Base-by-base conservation (phyloP, 805 yeast genomes). In the Wickerhamomyces xylosicus region DNA sequence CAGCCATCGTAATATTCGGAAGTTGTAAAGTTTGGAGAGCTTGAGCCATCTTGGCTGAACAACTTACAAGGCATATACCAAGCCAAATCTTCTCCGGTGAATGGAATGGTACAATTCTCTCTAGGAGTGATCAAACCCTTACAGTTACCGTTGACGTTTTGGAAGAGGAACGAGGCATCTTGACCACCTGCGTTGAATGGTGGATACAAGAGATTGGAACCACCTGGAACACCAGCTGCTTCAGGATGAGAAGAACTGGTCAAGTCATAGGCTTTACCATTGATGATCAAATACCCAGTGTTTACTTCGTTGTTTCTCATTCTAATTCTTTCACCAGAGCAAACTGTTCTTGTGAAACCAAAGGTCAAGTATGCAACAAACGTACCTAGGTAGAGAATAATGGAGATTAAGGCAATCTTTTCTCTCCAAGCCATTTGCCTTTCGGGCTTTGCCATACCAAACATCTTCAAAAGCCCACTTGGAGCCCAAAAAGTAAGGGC, bases 381-480 rank as follows among this genome's bases (percentile, higher is more conserved):
- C 0, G 85, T 76, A 40, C 92, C 97, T 35, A 84, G 62, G 48
- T 72, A 71, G 16, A 81, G 46, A 49, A 90, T 87, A 39, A 87
- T 69, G 1, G 92, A 71, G 34, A 90, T 67, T 34, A 92, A 67
- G 2, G 86, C 97, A 39, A 89, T 82, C 55, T 90, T 90, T 54
- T 92, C 98, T 54, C 98, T 73, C 98, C 98, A 92, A 0, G 97
- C 97, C 67, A 77, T 76, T 56, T 89, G 97, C 43, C 95, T 75
- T 34, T 79, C 89, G 48, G 77, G 75, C 17, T 82, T 77, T 27
- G 72, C 71, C 71, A 90, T 71, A 3, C 97, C 97, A 59, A 76
- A 82, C 34, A 84, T 58, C 34, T 63, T 64, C 50, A 87, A 61
- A 27, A 86, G 45, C 0, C 87, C 79, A 3, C 81, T 73, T 1